A percentile compares a stretch with the other conserved stretches of the same genome.
These are phyloP conservation scores for Kwoniella sp. DNA, from an alignment of 768 basidiomycete species.

Conservation along the genomic window DNA sequence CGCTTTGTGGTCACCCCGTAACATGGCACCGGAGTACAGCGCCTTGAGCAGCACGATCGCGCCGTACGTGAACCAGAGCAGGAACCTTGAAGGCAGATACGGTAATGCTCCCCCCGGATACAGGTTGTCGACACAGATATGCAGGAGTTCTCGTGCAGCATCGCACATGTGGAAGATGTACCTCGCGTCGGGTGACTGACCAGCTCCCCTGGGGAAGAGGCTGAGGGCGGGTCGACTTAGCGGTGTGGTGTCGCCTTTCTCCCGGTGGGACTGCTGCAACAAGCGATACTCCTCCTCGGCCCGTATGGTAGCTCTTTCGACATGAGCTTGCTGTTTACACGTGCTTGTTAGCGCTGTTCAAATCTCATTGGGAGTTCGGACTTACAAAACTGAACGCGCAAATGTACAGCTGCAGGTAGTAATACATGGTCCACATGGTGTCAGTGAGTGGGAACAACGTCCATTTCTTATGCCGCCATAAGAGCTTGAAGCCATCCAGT, in stretches of 20 bases:
- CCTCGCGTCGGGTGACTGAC: slow-evolving; percentile 34
- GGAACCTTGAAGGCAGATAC: slow-evolving; percentile 40
- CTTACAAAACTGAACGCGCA: slow-evolving; percentile 44
- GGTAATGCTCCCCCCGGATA: slow-evolving; percentile 41
- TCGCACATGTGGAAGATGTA: slow-evolving; percentile 48
- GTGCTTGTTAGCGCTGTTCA: not conserved
- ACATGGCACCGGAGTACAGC: slow-evolving; percentile 48
- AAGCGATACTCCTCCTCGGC: slow-evolving; percentile 38
- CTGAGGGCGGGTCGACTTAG: slow-evolving; percentile 22
- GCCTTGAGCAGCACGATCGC: slow-evolving; percentile 47
- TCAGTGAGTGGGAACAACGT: slow-evolving; percentile 37
- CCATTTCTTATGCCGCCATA: slow-evolving; percentile 40
- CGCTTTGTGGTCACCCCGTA: slow-evolving; percentile 41
- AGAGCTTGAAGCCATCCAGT: slow-evolving; percentile 36
- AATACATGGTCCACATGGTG: slow-evolving; percentile 38
- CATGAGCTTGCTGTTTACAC: slow-evolving; percentile 37
- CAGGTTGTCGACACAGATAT: slow-evolving; percentile 43
- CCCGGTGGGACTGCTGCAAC: slow-evolving; percentile 17
- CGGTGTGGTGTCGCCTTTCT: slow-evolving; percentile 6
- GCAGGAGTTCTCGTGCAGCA: slow-evolving; percentile 39
- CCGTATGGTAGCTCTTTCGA: slow-evolving; percentile 36
- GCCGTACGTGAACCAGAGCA: slow-evolving; percentile 47
- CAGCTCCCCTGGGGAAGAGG: slow-evolving; percentile 44
- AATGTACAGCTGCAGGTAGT: slow-evolving; percentile 39
- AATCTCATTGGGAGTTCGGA: not conserved